phyloP scores from a whole-genome alignment of 192 early-diverging fungal genomes.

The Piromyces finnis region DNA sequence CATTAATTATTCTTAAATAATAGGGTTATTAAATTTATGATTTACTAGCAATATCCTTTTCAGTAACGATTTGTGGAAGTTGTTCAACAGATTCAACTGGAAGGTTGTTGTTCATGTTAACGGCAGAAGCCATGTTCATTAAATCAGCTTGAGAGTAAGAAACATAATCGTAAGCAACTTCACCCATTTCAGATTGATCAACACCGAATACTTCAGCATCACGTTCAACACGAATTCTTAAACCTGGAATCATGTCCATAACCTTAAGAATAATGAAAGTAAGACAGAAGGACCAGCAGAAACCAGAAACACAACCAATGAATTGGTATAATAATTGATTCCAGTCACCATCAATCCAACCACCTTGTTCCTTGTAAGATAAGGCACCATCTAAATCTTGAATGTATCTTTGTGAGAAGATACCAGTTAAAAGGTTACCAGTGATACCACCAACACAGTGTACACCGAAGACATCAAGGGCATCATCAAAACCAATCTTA shows the following conservation, averaged over 20 bases:
- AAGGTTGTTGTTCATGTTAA: no score
- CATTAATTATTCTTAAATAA: no score
- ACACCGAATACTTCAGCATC: constrained; percentile 53
- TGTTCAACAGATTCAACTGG: no score
- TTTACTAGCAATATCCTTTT: no score
- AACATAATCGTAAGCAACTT: constrained; percentile 30
- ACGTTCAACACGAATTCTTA: constrained; percentile 57
- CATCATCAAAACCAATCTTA: constrained; percentile 72
- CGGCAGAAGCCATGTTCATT: no score
- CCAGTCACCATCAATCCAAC: background rate
- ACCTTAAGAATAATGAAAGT: constrained; percentile 50
- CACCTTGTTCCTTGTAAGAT: no score
- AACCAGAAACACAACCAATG: constrained; percentile 46
- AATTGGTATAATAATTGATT: constrained; percentile 64
- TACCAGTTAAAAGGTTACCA: constrained; percentile 74
- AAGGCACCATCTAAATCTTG: constrained; percentile 23
- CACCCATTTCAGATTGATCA: constrained; percentile 75
- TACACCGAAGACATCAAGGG: constrained; percentile 63
- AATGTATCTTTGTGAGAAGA: constrained; percentile 70
- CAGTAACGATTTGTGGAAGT: no score
- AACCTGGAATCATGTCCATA: constrained; percentile 54
- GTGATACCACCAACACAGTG: constrained; percentile 48
- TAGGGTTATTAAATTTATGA: no score
- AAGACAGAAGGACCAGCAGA: constrained; percentile 56
- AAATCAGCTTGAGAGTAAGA: no score